A percentile compares a stretch with the other conserved stretches of the same genome.
phyloP scores from a whole-genome alignment of 805 yeast genomes.

The Candida pseudofarinosa region DNA sequence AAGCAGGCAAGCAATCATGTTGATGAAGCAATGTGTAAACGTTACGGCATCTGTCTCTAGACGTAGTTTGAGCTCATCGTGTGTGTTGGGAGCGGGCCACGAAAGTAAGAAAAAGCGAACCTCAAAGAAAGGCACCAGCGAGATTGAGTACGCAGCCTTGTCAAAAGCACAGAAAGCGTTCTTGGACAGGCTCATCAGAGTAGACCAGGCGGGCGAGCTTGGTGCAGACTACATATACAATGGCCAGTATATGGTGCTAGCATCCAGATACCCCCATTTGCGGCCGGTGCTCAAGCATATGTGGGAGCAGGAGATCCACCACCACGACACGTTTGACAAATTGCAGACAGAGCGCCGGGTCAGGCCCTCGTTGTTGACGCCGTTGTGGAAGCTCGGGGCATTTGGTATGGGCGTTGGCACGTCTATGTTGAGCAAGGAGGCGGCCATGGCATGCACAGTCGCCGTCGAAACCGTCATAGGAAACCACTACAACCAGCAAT shows the following conservation, averaged over 20 bases:
- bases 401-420: constrained; percentile 81
- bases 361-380: constrained; percentile 88
- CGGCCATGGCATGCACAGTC: constrained; percentile 99
- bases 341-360: constrained; percentile 76
- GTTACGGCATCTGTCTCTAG: background rate
- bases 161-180: constrained; percentile 63
- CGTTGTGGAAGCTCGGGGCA: constrained; percentile 92
- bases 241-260: constrained; percentile 80
- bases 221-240: constrained; percentile 93
- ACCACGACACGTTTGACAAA: constrained; percentile 77
- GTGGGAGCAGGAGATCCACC: constrained; percentile 98
- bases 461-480: constrained; percentile 99
- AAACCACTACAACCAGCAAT: constrained; percentile 87
- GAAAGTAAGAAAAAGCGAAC: background rate
- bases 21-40: background rate
- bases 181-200: constrained; percentile 73
- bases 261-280: constrained; percentile 65
- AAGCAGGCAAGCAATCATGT: background rate
- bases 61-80: background rate
- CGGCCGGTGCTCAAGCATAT: constrained; percentile 82
- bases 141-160: constrained; percentile 32
- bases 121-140: background rate
- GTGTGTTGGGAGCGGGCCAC: background rate
- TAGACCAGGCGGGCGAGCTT: constrained; percentile 96
- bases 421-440: constrained; percentile 84